These are phyloP conservation scores for Beauveria medogensis DNA, from an alignment of 2,329 filamentous ascomycete genomes.

Conservation along the genomic window DNA sequence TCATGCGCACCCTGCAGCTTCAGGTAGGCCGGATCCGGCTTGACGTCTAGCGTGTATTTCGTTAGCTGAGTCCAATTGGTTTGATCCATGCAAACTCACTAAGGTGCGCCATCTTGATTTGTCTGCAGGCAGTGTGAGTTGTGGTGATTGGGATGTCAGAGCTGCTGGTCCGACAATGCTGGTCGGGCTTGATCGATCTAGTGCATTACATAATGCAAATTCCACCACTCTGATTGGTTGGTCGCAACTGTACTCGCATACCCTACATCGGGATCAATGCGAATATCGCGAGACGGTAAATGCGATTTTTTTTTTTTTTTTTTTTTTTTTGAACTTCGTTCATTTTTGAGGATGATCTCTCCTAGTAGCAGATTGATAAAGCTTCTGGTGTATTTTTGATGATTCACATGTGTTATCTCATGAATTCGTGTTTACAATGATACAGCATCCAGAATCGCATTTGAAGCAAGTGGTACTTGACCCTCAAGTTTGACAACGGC, in stretches of 20 bases:
- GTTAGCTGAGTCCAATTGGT: slow-evolving; percentile 19
- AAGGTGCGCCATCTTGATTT: slow-evolving; percentile 31
- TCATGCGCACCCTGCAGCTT: slow-evolving; percentile 32
- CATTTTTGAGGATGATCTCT: too few species aligned
- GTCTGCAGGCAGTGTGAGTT: slow-evolving; percentile 17
- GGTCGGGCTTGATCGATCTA: neutral
- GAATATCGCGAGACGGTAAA: neutral
- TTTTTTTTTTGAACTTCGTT: too few species aligned
- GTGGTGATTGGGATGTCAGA: slow-evolving; percentile 19
- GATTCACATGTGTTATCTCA: too few species aligned
- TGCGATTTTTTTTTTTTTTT: too few species aligned
- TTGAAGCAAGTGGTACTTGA: too few species aligned
- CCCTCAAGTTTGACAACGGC: too few species aligned
- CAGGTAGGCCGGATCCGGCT: slow-evolving; percentile 34
- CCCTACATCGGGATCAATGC: neutral
- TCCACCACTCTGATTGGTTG: neutral
- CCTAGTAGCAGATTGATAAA: too few species aligned
- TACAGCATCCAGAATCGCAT: too few species aligned
- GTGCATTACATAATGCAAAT: slow-evolving; percentile 15
- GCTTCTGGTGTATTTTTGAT: too few species aligned
- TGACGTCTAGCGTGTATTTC: slow-evolving; percentile 24
- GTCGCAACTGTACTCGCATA: neutral
- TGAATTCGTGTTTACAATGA: too few species aligned
- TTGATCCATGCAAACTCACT: slow-evolving; percentile 19
- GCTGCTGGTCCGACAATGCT: slow-evolving; percentile 17